phyloP scores from a whole-genome alignment of 176 grass and related monocot genomes.

The Ananas comosus region DNA sequence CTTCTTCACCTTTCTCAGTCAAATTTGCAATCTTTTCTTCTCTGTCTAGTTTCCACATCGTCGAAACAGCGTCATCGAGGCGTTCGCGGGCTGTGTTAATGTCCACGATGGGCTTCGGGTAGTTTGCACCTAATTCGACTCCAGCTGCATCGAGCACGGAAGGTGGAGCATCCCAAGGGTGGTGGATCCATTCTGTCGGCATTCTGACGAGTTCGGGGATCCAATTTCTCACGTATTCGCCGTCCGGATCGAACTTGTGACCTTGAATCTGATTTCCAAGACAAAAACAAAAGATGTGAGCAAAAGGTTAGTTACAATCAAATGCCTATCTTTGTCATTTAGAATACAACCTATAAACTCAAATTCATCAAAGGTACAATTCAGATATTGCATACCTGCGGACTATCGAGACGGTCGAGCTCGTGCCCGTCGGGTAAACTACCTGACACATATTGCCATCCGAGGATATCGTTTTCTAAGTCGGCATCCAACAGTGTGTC shows the following conservation, averaged over 20 bases:
- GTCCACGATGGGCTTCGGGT: conserved; percentile 74
- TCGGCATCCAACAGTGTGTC: conserved; percentile 89
- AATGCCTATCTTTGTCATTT: background rate
- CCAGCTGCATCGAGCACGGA: conserved; percentile 70
- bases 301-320: background rate
- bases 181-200: conserved; percentile 88
- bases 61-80: conserved; percentile 70
- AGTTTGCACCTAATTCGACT: conserved; percentile 77
- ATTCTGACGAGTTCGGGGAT: conserved; percentile 88
- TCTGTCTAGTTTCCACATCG: conserved; percentile 83
- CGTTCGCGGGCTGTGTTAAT: conserved; percentile 51
- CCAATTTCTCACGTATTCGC: conserved; percentile 86
- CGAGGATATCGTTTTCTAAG: conserved; percentile 89
- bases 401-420: conserved; percentile 71
- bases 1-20: conserved; percentile 42
- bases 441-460: conserved; percentile 96
- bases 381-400: conserved; percentile 48
- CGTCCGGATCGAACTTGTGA: conserved; percentile 73
- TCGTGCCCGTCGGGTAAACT: conserved; percentile 95
- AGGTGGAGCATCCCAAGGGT: conserved; percentile 77
- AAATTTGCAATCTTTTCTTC: conserved; percentile 42
- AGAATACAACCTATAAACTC: background rate
- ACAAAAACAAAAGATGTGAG: conserved; percentile 11
- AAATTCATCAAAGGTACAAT: background rate
- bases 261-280: conserved; percentile 57